Evolutionary conservation across 192 early-diverging fungal species (phyloP).

Genomic region (Coemansia sp.): DNA sequence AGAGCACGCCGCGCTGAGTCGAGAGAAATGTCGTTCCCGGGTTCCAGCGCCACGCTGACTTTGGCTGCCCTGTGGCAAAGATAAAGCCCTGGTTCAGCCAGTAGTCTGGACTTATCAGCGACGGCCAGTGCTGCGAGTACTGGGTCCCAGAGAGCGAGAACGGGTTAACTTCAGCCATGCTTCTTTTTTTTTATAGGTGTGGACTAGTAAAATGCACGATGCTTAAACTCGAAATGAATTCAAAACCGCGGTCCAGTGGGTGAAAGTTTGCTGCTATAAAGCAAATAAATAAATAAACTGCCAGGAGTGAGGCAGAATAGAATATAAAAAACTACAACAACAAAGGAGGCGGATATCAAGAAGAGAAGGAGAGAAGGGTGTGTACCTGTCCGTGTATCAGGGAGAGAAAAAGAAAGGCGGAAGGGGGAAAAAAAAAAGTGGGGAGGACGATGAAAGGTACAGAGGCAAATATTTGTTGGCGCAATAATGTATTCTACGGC

Average conservation of each 20-base stretch:
- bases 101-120: slow-evolving; percentile 59
- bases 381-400: background rate
- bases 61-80: slow-evolving; percentile 52
- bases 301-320: background rate
- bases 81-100: slow-evolving; percentile 59
- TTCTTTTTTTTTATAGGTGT: background rate
- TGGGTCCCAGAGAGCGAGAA: slow-evolving; percentile 57
- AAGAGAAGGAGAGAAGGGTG: slow-evolving; percentile 4
- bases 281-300: background rate
- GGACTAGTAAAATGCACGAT: slow-evolving; percentile 1
- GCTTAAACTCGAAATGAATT: slow-evolving; percentile 11
- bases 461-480: slow-evolving; percentile 11
- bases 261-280: slow-evolving; percentile 4
- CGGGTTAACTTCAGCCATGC: slow-evolving; percentile 50
- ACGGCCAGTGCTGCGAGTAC: slow-evolving; percentile 60
- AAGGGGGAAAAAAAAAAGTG: background rate
- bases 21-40: slow-evolving; percentile 56
- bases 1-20: slow-evolving; percentile 55
- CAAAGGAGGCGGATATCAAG: background rate
- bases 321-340: slow-evolving; percentile 13
- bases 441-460: background rate
- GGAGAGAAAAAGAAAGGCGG: background rate
- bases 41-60: slow-evolving; percentile 58
- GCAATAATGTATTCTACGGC: slow-evolving; percentile 9
- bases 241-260: background rate